Evolutionary conservation across 208 protist genomes (phyloP).

Genomic region (Crithidia bombi): DNA sequence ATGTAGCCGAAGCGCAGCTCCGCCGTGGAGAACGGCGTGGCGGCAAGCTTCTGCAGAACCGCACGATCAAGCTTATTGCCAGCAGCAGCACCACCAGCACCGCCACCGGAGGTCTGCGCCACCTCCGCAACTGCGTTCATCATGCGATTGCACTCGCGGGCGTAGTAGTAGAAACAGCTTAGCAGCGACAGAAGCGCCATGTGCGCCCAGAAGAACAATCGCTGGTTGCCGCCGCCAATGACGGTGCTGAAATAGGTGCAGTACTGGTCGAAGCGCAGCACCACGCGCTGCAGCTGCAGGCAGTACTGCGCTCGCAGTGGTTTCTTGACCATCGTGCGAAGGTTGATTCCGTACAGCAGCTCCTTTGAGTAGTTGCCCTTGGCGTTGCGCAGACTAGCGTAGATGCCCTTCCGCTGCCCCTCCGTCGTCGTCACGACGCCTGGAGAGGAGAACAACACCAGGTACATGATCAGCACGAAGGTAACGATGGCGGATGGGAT

Average conservation of each 20-base stretch:
- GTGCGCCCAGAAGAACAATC: constrained; percentile 50
- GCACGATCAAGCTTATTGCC: not conserved
- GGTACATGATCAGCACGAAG: constrained; percentile 17
- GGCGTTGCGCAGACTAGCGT: constrained; percentile 55
- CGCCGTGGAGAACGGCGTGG: constrained; percentile 25
- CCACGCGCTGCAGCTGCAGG: constrained; percentile 46
- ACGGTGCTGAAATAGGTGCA: constrained; percentile 59
- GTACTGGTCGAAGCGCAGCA: constrained; percentile 86
- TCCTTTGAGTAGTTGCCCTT: constrained; percentile 56
- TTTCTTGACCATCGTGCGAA: constrained; percentile 69
- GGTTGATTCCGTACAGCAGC: constrained; percentile 49
- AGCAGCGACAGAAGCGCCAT: constrained; percentile 36
- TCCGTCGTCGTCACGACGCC: constrained; percentile 41
- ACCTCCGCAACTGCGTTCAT: constrained; percentile 9
- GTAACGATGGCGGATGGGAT: constrained; percentile 30
- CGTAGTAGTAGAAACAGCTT: constrained; percentile 42
- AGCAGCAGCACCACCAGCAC: not conserved
- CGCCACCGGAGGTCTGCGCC: not conserved
- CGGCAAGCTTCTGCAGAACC: not conserved
- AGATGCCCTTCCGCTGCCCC: constrained; percentile 65
- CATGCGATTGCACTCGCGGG: constrained; percentile 26
- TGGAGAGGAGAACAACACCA: constrained; percentile 37
- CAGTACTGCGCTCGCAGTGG: constrained; percentile 85
- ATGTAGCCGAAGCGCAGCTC: constrained; percentile 49
- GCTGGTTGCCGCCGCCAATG: constrained; percentile 84